These are phyloP conservation scores for Heliamphora pulchella DNA, from an alignment of 179 eudicot genomes.

Conservation along the genomic window DNA sequence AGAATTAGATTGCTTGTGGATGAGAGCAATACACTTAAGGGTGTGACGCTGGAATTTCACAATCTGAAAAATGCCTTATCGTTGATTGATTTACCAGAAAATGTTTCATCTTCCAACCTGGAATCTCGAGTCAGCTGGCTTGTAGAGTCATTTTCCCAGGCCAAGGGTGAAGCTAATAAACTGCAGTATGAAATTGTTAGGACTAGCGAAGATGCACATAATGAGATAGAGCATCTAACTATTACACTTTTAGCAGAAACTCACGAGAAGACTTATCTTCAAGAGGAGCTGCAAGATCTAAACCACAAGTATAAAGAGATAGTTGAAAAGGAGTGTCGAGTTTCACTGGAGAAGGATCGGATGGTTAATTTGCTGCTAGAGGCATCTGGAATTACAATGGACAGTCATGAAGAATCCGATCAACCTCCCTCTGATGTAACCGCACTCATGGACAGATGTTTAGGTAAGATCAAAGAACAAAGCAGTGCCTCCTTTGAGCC, in stretches of 20 bases:
- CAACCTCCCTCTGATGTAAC: slow-evolving; percentile 29
- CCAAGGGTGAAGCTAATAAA: slow-evolving; percentile 40
- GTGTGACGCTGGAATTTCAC: slow-evolving; percentile 39
- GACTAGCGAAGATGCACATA: slow-evolving; percentile 39
- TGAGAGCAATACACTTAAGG: slow-evolving; percentile 53
- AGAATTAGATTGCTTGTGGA: slow-evolving; percentile 63
- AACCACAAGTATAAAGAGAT: slow-evolving; percentile 35
- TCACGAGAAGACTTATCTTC: slow-evolving; percentile 52
- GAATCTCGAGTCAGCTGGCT: slow-evolving; percentile 69
- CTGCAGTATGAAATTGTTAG: slow-evolving; percentile 47
- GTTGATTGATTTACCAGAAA: slow-evolving; percentile 60
- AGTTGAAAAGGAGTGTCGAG: slow-evolving; percentile 41
- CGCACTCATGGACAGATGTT: slow-evolving; percentile 48
- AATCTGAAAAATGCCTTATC: slow-evolving; percentile 48
- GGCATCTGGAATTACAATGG: slow-evolving; percentile 48
- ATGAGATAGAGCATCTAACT: slow-evolving; percentile 46
- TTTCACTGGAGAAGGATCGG: slow-evolving; percentile 52
- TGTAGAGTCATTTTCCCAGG: slow-evolving; percentile 44
- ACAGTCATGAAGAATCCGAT: slow-evolving; percentile 22
- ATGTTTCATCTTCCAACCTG: slow-evolving; percentile 43
- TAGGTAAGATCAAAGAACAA: slow-evolving; percentile 44
- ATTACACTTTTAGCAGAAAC: slow-evolving; percentile 45
- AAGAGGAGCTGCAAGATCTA: slow-evolving; percentile 52
- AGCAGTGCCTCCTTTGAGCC: slow-evolving; percentile 29
- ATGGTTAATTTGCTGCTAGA: slow-evolving; percentile 47